Percentiles rank a stretch among this genome's conserved stretches.
Conservation (phyloP, 1,139 yeast species). For the Hansenula anomala region DNA sequence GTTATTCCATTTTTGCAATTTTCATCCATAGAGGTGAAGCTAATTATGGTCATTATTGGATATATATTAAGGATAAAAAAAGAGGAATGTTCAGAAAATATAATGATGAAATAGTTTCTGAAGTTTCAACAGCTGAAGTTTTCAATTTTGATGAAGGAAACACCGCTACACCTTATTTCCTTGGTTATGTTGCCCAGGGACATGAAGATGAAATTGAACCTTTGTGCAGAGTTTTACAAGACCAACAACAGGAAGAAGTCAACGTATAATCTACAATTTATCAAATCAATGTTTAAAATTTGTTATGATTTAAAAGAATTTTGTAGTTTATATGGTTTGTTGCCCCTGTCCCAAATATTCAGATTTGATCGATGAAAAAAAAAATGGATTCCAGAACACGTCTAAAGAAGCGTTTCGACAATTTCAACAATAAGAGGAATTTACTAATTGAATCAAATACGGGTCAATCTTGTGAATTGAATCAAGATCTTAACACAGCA, state of each 20-base stretch:
- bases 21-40: conserved; percentile 97
- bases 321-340: too few species aligned
- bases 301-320: too few species aligned
- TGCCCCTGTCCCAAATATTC: too few species aligned
- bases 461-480: too few species aligned
- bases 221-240: conserved; percentile 39
- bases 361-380: background rate
- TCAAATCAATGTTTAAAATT: too few species aligned
- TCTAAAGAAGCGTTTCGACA: too few species aligned
- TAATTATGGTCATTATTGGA: conserved; percentile 95
- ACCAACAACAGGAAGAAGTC: background rate
- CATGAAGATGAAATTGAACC: conserved; percentile 64
- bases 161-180: conserved; percentile 90
- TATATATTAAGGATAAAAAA: conserved; percentile 76
- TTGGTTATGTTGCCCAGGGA: conserved; percentile 75
- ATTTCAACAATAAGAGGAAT: too few species aligned
- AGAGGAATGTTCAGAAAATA: conserved; percentile 75
- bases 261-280: background rate
- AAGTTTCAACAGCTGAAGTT: conserved; percentile 71
- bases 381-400: too few species aligned
- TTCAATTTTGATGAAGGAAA: conserved; percentile 63
- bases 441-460: too few species aligned
- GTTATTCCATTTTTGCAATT: conserved; percentile 83
- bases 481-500: too few species aligned
- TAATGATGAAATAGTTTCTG: conserved; percentile 87